These are phyloP conservation scores for Hordeum marinum DNA, from an alignment of 176 grass and related monocot genomes.

Conservation along the genomic window DNA sequence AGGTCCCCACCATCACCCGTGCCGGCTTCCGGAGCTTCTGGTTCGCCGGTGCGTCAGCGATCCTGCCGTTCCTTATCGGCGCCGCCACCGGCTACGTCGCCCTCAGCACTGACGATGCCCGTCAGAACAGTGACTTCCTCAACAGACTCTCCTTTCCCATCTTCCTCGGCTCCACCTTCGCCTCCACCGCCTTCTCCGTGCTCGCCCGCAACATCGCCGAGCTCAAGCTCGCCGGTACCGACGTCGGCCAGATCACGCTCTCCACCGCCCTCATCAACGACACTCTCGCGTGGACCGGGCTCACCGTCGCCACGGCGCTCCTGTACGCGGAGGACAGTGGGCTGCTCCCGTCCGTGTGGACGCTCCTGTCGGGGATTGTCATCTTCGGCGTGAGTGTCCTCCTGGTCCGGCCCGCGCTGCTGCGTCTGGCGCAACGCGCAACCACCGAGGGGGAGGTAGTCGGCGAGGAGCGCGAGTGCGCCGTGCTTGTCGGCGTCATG, in stretches of 20 bases:
- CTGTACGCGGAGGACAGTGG: not conserved
- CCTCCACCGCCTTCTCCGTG: slow-evolving; percentile 66
- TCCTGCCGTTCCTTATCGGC: slow-evolving; percentile 56
- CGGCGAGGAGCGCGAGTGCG: slow-evolving; percentile 42
- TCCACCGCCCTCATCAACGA: slow-evolving; percentile 59
- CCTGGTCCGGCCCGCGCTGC: slow-evolving; percentile 30
- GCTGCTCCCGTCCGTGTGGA: slow-evolving; percentile 12
- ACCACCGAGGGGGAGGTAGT: slow-evolving; percentile 17
- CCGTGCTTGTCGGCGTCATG: slow-evolving; percentile 58
- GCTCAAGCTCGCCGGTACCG: slow-evolving; percentile 64
- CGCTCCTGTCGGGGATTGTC: slow-evolving; percentile 17
- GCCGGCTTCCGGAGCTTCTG: slow-evolving; percentile 35
- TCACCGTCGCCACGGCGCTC: slow-evolving; percentile 46
- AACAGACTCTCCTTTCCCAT: slow-evolving; percentile 43
- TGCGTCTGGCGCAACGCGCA: slow-evolving; percentile 11
- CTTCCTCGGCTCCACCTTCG: slow-evolving; percentile 57
- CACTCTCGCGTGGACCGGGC: slow-evolving; percentile 42
- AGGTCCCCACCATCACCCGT: slow-evolving; percentile 28
- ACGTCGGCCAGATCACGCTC: slow-evolving; percentile 61
- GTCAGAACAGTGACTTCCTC: not conserved
- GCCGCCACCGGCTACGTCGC: slow-evolving; percentile 23
- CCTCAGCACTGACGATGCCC: not conserved
- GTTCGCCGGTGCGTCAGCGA: slow-evolving; percentile 42
- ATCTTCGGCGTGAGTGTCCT: slow-evolving; percentile 35
- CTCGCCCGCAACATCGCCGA: slow-evolving; percentile 60